These are phyloP conservation scores for Pseudevernia furfuracea DNA, from an alignment of 495 filamentous ascomycete species.

Conservation along the genomic window DNA sequence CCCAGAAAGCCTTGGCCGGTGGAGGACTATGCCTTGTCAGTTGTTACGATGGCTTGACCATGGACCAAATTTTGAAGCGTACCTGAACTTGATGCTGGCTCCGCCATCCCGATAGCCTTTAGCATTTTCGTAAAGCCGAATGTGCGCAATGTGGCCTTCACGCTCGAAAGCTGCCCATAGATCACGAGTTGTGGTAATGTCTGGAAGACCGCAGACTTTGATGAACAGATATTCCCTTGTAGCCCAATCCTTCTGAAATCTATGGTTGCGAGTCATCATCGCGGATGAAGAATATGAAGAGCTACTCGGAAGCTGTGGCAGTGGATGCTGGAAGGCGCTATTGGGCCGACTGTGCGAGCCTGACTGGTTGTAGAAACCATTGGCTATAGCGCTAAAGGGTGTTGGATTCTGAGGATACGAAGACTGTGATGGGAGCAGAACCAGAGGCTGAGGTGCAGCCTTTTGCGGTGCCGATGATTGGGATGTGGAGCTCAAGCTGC, in stretches of 20 bases:
- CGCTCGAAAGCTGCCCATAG: constrained; percentile 37
- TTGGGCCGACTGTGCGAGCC: background rate
- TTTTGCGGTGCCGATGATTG: background rate
- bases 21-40: constrained; percentile 33
- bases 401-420: background rate
- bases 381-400: background rate
- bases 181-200: constrained; percentile 29
- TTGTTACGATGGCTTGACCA: background rate
- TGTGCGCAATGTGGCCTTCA: constrained; percentile 37
- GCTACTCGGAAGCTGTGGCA: background rate
- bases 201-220: constrained; percentile 32
- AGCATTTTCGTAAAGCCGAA: constrained; percentile 39
- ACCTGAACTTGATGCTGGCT: constrained; percentile 42
- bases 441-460: constrained; percentile 1
- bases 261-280: background rate
- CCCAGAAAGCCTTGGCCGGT: constrained; percentile 38
- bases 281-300: background rate
- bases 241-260: constrained; percentile 30
- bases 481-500: constrained; percentile 3
- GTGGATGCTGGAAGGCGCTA: background rate
- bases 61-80: constrained; percentile 12
- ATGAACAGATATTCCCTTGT: constrained; percentile 36
- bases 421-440: background rate
- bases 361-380: background rate
- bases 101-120: constrained; percentile 27